Base-by-base conservation (phyloP, 1,284 basidiomycete genomes). In the Fomitopsis palustris region DNA sequence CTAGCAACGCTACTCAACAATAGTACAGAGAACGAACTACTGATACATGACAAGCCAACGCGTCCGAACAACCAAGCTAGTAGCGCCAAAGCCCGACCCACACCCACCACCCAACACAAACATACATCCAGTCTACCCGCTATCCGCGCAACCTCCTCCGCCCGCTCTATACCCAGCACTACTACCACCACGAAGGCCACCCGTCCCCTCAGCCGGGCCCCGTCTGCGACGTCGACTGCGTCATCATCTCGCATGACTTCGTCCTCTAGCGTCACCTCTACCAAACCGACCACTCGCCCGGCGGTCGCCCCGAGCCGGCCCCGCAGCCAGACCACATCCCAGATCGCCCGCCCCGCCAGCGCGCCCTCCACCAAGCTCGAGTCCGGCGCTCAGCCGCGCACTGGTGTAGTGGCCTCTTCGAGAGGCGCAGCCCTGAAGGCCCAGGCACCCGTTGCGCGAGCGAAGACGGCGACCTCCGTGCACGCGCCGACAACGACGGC, bases 41-140 rank as follows among this genome's bases (percentile, higher is more conserved):
- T 49, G 25, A 39, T 10, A 1, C 9, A 23, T 7, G 12, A 6
- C 10, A 4, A 27, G 64, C 62, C 61, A 47, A 63, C 61, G 27
- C 61, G 62, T 37, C 59, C 57, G 25, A 60, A 35, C 61, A 1
- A 64, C 64, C 47, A 54, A 47, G 0, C 39, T 35, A n/a, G 19
- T 17, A 35, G 9, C 21, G 17, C 17, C 4, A 1, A 21, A 23
- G 16, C 14, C 31, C 39, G 37, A 41, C 21, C 35, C 14, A 10
- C 51, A 3, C 14, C 51, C 16, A n/a, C 33, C 10, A 29, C 6
- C 12, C 45, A 47, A 12, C 53, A 54, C 37, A 38, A 39, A 37
- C 53, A 38, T 37, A 37, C 25, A 12, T 41, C 33, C 10, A 39
- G 37, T 23, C 53, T 54, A 25, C 53, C 37, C 10, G 19, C 21